A percentile compares a stretch with the other conserved stretches of the same genome.
phyloP scores from a whole-genome alignment of 192 early-diverging fungal species.

The Umbelopsis vinacea region DNA sequence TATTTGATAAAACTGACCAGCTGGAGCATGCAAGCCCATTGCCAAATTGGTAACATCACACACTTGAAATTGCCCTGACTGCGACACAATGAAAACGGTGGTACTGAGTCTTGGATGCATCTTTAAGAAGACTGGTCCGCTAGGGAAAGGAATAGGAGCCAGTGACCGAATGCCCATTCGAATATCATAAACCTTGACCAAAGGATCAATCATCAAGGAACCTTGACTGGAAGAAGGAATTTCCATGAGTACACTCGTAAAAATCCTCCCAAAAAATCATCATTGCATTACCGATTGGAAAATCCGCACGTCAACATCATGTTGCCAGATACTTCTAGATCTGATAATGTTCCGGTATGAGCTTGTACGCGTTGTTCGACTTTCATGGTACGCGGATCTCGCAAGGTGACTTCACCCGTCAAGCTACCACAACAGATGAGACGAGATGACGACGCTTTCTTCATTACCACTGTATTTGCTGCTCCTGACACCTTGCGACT shows the following conservation, averaged over 20 bases:
- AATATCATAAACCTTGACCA: conserved; percentile 86
- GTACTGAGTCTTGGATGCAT: conserved; percentile 75
- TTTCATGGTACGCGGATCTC: conserved; percentile 67
- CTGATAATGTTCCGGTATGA: conserved; percentile 78
- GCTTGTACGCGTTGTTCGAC: conserved; percentile 69
- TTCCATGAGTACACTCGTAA: not conserved
- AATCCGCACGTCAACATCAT: conserved; percentile 78
- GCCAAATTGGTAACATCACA: conserved; percentile 62
- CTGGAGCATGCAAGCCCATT: conserved; percentile 38
- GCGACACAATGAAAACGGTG: conserved; percentile 66
- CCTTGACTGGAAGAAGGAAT: conserved; percentile 43
- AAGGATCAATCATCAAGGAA: conserved; percentile 69
- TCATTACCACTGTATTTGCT: conserved; percentile 66
- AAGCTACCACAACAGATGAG: conserved; percentile 67
- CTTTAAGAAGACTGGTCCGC: conserved; percentile 66
- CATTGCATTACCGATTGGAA: conserved; percentile 56
- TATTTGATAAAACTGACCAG: conserved; percentile 59
- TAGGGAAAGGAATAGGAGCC: conserved; percentile 71
- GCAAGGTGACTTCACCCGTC: conserved; percentile 65
- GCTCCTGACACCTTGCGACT: conserved; percentile 46
- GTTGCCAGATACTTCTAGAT: conserved; percentile 78
- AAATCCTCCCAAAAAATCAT: no score
- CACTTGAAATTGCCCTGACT: conserved; percentile 72
- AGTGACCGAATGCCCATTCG: conserved; percentile 68
- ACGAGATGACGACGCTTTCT: conserved; percentile 48